phyloP scores from a whole-genome alignment of 257 asterid genomes.

The Ilex asprella region DNA sequence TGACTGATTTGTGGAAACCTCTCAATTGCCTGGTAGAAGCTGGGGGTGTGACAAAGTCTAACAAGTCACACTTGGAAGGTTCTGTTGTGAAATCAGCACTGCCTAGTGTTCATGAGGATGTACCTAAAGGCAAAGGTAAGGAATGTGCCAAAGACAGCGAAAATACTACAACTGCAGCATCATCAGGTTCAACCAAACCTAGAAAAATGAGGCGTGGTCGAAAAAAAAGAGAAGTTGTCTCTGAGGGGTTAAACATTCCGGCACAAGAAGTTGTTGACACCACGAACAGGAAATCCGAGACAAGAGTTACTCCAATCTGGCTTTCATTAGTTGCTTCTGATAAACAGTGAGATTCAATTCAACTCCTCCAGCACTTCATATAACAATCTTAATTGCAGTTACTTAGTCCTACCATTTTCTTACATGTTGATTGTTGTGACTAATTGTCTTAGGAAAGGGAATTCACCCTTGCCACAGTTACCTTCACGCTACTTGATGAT shows the following conservation, averaged over 20 bases:
- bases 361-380: background rate
- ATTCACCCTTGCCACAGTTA: constrained; percentile 11
- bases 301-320: constrained; percentile 14
- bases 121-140: background rate
- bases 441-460: constrained; percentile 3
- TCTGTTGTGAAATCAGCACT: background rate
- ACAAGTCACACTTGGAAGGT: background rate
- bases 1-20: constrained; percentile 7
- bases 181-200: background rate
- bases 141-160: background rate
- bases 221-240: background rate
- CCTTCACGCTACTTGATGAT: constrained; percentile 13
- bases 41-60: background rate
- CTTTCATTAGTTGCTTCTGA: constrained; percentile 21
- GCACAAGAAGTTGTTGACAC: constrained; percentile 3
- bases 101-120: background rate
- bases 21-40: constrained; percentile 1
- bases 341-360: constrained; percentile 13
- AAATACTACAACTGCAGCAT: background rate
- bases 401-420: background rate
- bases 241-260: constrained; percentile 17
- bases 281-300: background rate
- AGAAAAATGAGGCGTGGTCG: background rate
- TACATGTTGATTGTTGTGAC: background rate
- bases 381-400: background rate